These are phyloP conservation scores for Phytopythium ostracodes DNA, from an alignment of 352 stramenopile genomes.

Conservation along the genomic window DNA sequence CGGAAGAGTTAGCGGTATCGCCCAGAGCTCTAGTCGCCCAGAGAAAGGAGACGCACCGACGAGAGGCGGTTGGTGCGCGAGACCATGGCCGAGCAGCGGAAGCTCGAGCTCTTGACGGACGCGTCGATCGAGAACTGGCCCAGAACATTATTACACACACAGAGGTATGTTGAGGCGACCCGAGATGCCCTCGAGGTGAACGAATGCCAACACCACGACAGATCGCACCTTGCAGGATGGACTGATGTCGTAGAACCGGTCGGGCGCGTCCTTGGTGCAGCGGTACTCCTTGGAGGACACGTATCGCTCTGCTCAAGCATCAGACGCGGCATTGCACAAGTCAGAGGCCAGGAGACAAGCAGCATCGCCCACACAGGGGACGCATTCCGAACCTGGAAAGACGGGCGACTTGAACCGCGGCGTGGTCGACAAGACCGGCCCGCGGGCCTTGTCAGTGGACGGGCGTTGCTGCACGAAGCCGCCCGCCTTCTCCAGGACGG, in stretches of 20 bases:
- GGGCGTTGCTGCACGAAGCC: slow-evolving; percentile 5
- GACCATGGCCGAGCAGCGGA: slow-evolving; percentile 62
- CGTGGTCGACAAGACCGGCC: slow-evolving; percentile 52
- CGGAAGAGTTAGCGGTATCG: background rate
- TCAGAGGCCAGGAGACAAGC: background rate
- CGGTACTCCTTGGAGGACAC: slow-evolving; percentile 62
- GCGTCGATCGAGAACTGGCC: slow-evolving; percentile 54
- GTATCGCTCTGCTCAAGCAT: slow-evolving; percentile 45
- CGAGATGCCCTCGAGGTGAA: too few species aligned
- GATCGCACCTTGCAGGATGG: slow-evolving; percentile 44
- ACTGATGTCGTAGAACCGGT: slow-evolving; percentile 76
- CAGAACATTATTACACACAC: too few species aligned
- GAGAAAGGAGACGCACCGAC: slow-evolving; percentile 46
- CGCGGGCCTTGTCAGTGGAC: slow-evolving; percentile 35
- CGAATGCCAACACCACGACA: too few species aligned
- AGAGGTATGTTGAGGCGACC: too few species aligned
- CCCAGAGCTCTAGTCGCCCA: too few species aligned
- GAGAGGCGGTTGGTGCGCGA: slow-evolving; percentile 48
- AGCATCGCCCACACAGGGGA: background rate
- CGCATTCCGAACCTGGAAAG: slow-evolving; percentile 42
- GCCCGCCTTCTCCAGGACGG: slow-evolving; percentile 3
- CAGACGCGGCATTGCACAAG: background rate
- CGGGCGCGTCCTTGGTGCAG: slow-evolving; percentile 42
- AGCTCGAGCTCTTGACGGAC: slow-evolving; percentile 59
- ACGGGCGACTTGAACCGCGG: slow-evolving; percentile 63